Conservation (phyloP, 768 basidiomycete species). For the Pleurotus salmoneostramineus region DNA sequence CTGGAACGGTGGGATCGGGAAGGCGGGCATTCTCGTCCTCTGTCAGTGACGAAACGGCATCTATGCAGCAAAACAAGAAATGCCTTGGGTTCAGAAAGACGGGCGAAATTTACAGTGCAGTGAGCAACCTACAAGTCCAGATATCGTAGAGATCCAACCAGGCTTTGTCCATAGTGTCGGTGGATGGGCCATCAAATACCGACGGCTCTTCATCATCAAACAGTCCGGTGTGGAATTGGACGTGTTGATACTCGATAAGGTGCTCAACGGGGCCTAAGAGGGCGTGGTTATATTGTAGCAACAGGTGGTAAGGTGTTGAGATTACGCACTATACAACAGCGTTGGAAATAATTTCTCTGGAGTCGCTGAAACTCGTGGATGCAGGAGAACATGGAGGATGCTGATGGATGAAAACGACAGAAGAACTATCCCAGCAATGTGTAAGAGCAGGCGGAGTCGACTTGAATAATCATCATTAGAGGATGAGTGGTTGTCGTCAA, state of each 20-base stretch:
- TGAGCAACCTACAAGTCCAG: constrained; percentile 10
- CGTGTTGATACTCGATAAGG: neutral
- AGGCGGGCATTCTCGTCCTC: constrained; percentile 13
- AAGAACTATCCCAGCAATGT: neutral
- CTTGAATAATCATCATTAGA: too few species aligned
- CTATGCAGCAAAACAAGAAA: too few species aligned
- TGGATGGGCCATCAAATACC: constrained; percentile 11
- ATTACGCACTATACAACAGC: neutral
- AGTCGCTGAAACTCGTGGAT: neutral
- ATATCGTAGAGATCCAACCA: constrained; percentile 15
- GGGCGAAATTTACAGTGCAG: neutral
- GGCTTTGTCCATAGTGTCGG: constrained; percentile 15
- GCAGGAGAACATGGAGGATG: neutral
- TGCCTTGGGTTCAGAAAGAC: neutral
- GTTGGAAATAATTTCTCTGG: neutral
- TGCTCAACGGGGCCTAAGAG: neutral
- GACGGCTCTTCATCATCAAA: constrained; percentile 1
- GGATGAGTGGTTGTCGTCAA: too few species aligned
- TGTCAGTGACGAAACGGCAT: constrained; percentile 14
- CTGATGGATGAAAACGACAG: neutral
- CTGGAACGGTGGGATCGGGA: constrained; percentile 16
- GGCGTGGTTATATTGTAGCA: neutral
- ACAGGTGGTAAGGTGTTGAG: neutral
- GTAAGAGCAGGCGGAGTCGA: neutral
- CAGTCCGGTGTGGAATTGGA: neutral